Base-by-base conservation (phyloP, 139 green algal species). In the Asterochloris erici region DNA sequence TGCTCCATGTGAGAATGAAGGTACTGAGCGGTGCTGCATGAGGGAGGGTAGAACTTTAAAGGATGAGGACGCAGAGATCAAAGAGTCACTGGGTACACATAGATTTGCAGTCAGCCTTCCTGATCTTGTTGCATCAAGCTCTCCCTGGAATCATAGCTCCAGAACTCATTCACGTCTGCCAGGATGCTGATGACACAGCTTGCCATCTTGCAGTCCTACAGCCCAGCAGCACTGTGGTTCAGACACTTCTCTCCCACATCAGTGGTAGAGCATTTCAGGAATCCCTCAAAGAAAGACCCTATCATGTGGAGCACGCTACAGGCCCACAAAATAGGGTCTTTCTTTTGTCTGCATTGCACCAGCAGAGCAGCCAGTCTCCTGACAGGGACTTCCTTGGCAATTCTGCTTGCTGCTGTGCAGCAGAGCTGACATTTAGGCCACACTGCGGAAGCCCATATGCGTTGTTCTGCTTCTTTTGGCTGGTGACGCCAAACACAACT, bases 81-180 rank as follows among this genome's bases (percentile, higher is more conserved):
- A 4, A 38, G 19, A 60, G n/a, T 9, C 9, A 60, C 0, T 12
- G 14, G n/a, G 16, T 77, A 38, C 15, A 19, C n/a, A 60, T 21
- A 60, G 2, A 77, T 77, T 77, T 29, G 71, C 38, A 9, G 9
- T n/a, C 47, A 63, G 66, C 38, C 66, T 28, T 90, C 87, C 47
- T 88, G 81, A 77, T 90, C 86, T 38, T 85, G 70, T 81, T 91
- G 89, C 85, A 92, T 87, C 19, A 90, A 63, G 70, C 84, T 86
- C 79, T 93, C 91, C 0, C 91, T 64, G 79, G 91, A 89, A 60
- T 94, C 90, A 85, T 92, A 92, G 66, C 91, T 87, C 74, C 85
- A 91, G 77, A 94, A 94, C 75, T 88, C 73, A 78, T 90, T 90
- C 62, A 91, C 90, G 66, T 94, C 91, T 63, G 85, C 81, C 70